Conservation (phyloP, 208 protist species). For the Trypanosoma melophagium region DNA sequence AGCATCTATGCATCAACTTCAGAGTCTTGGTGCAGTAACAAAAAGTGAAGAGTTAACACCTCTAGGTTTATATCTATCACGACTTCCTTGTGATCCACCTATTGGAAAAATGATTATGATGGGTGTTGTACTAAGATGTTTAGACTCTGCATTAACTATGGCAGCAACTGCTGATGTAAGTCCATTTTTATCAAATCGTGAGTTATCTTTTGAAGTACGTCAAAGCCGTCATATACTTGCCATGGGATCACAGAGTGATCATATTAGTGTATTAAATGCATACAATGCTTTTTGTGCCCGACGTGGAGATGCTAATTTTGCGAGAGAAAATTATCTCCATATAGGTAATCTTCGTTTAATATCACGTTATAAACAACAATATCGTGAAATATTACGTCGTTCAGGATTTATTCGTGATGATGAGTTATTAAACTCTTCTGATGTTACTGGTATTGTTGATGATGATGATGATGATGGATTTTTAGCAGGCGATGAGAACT, state of each 20-base stretch:
- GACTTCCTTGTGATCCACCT: conserved; percentile 82
- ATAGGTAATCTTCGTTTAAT: conserved; percentile 60
- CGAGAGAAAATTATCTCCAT: conserved; percentile 55
- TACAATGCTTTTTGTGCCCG: conserved; percentile 73
- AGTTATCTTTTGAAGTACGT: conserved; percentile 42
- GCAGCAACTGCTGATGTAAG: conserved; percentile 80
- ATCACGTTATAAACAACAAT: conserved; percentile 86
- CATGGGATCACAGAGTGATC: conserved; percentile 75
- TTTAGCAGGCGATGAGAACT: neutral
- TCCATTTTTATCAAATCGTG: conserved; percentile 63
- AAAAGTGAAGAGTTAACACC: conserved; percentile 66
- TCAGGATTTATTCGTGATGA: conserved; percentile 49
- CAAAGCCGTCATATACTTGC: conserved; percentile 56
- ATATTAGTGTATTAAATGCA: conserved; percentile 82
- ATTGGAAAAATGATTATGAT: conserved; percentile 95
- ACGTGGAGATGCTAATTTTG: conserved; percentile 45
- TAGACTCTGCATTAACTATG: conserved; percentile 94
- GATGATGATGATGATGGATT: conserved; percentile 11
- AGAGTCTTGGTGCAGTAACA: conserved; percentile 63
- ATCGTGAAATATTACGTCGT: conserved; percentile 65
- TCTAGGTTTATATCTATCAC: conserved; percentile 83
- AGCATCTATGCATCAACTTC: conserved; percentile 57
- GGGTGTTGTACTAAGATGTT: conserved; percentile 87
- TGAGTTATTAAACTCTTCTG: conserved; percentile 7
- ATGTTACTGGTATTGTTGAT: neutral